phyloP scores from a whole-genome alignment of 164 flowering plant genomes.

The Berberis vulgaris region DNA sequence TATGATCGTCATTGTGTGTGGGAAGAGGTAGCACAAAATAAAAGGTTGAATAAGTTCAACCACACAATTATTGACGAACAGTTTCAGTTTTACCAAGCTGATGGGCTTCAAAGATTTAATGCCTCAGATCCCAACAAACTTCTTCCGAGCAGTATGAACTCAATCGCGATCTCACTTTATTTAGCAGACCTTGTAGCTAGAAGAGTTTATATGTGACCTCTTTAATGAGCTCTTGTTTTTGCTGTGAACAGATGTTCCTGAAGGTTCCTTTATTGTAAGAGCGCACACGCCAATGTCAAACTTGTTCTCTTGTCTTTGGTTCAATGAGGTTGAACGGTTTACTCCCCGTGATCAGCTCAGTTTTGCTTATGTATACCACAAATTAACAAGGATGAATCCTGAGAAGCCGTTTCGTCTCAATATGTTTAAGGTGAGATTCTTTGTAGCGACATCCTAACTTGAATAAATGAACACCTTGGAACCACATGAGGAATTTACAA shows the following conservation, averaged over 20 bases:
- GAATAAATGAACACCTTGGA: neutral
- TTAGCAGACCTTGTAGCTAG: neutral
- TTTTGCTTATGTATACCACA: slow-evolving; percentile 80
- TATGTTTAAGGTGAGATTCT: slow-evolving; percentile 80
- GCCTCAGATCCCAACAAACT: slow-evolving; percentile 66
- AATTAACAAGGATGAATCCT: slow-evolving; percentile 74
- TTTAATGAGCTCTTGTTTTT: neutral
- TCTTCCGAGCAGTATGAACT: slow-evolving; percentile 75
- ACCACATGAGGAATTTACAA: too few relatives aligned
- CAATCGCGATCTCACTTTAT: neutral
- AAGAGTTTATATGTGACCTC: neutral
- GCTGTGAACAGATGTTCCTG: slow-evolving; percentile 80
- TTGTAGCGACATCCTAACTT: neutral
- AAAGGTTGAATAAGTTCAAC: slow-evolving; percentile 84
- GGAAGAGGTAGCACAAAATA: slow-evolving; percentile 93
- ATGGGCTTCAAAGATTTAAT: slow-evolving; percentile 78
- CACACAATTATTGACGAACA: slow-evolving; percentile 79
- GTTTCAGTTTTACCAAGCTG: slow-evolving; percentile 75
- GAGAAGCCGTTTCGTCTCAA: slow-evolving; percentile 62
- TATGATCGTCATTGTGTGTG: slow-evolving; percentile 94
- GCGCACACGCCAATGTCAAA: slow-evolving; percentile 98
- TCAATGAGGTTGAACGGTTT: slow-evolving; percentile 91
- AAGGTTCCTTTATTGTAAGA: slow-evolving; percentile 90
- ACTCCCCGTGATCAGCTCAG: slow-evolving; percentile 97
- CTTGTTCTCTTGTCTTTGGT: slow-evolving; percentile 96